Percentiles rank a stretch among this genome's conserved stretches.
phyloP scores from a whole-genome alignment of 345 rosid genomes.

The Noccaea caerulescens region DNA sequence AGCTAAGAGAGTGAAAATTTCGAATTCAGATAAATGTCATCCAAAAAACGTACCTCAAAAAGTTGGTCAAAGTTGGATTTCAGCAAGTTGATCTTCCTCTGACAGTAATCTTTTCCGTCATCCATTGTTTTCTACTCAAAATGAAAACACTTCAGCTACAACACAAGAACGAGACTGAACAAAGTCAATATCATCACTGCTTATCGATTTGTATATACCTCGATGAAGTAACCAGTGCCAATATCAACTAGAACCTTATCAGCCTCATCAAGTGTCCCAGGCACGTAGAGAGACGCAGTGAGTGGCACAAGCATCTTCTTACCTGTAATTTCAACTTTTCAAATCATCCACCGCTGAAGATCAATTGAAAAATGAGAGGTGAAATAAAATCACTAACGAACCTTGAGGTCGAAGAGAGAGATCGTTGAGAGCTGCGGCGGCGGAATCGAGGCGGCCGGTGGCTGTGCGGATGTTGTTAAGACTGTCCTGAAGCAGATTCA shows the following conservation, averaged over 20 bases:
- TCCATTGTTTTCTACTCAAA: conserved; percentile 78
- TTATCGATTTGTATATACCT: conserved; percentile 48
- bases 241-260: conserved; percentile 85
- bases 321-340: conserved; percentile 39
- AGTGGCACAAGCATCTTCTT: conserved; percentile 91
- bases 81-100: conserved; percentile 87
- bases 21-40: background rate
- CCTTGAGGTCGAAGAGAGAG: conserved; percentile 83
- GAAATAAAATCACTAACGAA: conserved; percentile 13
- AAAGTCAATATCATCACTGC: background rate
- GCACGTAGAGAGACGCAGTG: conserved; percentile 91
- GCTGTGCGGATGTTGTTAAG: conserved; percentile 97
- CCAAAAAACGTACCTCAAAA: conserved; percentile 63
- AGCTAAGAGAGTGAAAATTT: background rate
- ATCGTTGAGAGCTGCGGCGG: conserved; percentile 79
- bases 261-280: conserved; percentile 83
- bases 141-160: conserved; percentile 18
- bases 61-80: conserved; percentile 97
- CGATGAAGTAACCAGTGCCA: conserved; percentile 98
- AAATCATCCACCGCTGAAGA: background rate
- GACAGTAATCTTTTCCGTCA: conserved; percentile 91
- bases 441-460: conserved; percentile 76
- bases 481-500: conserved; percentile 92
- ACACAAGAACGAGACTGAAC: background rate
- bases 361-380: background rate